Evolutionary conservation across 176 grass and related monocot species (phyloP), one percentile per base, ranked within the genome.

Genomic region (Zea mays): DNA sequence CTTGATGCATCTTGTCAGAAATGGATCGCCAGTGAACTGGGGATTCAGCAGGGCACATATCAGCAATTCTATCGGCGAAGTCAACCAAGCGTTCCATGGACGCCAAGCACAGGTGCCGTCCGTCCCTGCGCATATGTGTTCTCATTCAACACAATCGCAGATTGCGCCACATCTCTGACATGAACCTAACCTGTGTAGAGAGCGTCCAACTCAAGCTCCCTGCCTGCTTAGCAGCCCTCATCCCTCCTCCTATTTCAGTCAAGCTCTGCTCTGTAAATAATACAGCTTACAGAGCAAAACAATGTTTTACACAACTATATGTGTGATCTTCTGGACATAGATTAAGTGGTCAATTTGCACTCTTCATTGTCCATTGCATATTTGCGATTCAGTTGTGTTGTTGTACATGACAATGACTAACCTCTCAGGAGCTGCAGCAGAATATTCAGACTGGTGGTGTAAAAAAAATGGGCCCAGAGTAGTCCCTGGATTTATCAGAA

Each of bases 81-180:
- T 88, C 88, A 3, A 60, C 49, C 65, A 76, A 69, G 10, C 73
- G 69, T 20, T 16, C 71, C 7, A 85, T 34, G 2, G 75, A 76
- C 45, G 83, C 82, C n/a, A 77, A 0, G 64, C 88, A 93, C 2
- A 89, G 55, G 81, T 93, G 87, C 17, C 82, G 88, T 27, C 27
- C 27, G 27, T 6, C 91, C 88, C 33, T 74, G 52, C 8, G 82
- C 72, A 1, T 49, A 76, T 7, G 59, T 10, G 37, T 86, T 83
- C 85, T 83, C 85, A 12, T 74, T 88, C 6, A 93, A 62, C 60
- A 73, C 69, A 3, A 93, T 35, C 74, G 82, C 74, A 4, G 81
- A 73, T 0, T 56, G 50, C 17, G 64, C 81, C 39, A 83, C 88
- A 12, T 90, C 82, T 78, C 85, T 88, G 55, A 89, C 91, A 17